phyloP scores from a whole-genome alignment of 768 basidiomycete species.

The Termitomyces sp. region DNA sequence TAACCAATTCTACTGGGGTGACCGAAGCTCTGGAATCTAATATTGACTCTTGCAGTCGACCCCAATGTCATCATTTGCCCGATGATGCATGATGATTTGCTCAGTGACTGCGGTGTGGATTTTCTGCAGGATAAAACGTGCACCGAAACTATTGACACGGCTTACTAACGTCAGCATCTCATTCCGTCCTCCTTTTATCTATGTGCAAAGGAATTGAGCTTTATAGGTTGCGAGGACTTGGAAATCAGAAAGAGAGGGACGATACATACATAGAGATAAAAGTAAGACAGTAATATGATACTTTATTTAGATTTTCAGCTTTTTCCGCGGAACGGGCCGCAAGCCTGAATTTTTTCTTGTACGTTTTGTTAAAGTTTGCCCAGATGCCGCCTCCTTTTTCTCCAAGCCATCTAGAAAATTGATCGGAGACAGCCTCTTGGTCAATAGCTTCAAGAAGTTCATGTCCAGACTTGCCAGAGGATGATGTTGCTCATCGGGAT shows the following conservation, averaged over 20 bases:
- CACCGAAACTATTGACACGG: no score
- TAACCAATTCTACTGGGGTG: no score
- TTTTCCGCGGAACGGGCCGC: slow-evolving; percentile 9
- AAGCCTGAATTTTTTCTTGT: slow-evolving; percentile 13
- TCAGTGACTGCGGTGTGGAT: background rate
- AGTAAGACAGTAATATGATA: background rate
- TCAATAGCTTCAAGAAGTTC: slow-evolving; percentile 34
- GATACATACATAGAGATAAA: background rate
- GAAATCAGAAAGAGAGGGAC: background rate
- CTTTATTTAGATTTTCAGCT: slow-evolving; percentile 9
- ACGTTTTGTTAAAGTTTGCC: slow-evolving; percentile 9
- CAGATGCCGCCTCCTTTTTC: background rate
- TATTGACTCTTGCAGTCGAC: no score
- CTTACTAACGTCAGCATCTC: no score
- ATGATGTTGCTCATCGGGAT: slow-evolving; percentile 31
- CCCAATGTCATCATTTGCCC: no score
- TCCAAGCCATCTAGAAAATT: slow-evolving; percentile 30
- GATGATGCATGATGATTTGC: no score
- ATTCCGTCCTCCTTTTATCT: no score
- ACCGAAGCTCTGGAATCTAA: no score
- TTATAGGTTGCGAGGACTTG: background rate
- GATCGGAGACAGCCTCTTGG: slow-evolving; percentile 28
- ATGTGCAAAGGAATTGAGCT: no score
- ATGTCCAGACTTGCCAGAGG: slow-evolving; percentile 39
- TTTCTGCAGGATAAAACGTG: background rate